phyloP scores from a whole-genome alignment of 129 eudicot species.

The Chrysanthemum lavandulifolium region DNA sequence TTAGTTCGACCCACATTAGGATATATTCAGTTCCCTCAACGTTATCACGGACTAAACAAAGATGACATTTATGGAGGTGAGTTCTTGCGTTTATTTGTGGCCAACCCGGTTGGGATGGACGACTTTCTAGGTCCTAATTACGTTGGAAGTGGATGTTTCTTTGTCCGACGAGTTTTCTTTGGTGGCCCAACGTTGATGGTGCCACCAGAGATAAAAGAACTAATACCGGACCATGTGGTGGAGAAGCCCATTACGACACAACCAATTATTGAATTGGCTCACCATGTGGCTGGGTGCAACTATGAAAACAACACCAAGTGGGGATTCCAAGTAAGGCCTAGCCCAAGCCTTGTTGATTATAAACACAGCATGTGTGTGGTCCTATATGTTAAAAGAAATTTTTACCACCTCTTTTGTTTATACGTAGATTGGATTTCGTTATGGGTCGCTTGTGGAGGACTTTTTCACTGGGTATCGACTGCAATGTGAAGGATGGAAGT shows the following conservation, averaged over 20 bases:
- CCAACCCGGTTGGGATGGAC: conserved; percentile 64
- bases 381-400: neutral
- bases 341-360: neutral
- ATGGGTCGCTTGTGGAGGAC: conserved; percentile 86
- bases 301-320: conserved; percentile 60
- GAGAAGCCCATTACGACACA: conserved; percentile 34
- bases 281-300: conserved; percentile 52
- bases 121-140: conserved; percentile 75
- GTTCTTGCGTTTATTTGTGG: conserved; percentile 39
- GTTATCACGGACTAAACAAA: conserved; percentile 63
- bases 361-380: neutral
- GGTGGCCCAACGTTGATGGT: conserved; percentile 53
- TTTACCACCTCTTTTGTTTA: conserved; percentile 1
- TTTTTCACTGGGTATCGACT: conserved; percentile 63
- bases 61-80: conserved; percentile 72
- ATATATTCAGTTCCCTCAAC: conserved; percentile 68
- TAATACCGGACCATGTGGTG: conserved; percentile 41
- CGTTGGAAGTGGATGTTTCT: conserved; percentile 76
- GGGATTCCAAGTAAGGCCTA: conserved; percentile 60
- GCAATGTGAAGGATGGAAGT: conserved; percentile 83
- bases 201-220: conserved; percentile 42
- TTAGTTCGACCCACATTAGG: conserved; percentile 41
- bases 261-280: conserved; percentile 39
- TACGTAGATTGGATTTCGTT: conserved; percentile 66
- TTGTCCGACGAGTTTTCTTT: conserved; percentile 63